Evolutionary conservation across 2,329 filamentous ascomycete genomes (phyloP).

Genomic region (Corniculantispora saksenae): DNA sequence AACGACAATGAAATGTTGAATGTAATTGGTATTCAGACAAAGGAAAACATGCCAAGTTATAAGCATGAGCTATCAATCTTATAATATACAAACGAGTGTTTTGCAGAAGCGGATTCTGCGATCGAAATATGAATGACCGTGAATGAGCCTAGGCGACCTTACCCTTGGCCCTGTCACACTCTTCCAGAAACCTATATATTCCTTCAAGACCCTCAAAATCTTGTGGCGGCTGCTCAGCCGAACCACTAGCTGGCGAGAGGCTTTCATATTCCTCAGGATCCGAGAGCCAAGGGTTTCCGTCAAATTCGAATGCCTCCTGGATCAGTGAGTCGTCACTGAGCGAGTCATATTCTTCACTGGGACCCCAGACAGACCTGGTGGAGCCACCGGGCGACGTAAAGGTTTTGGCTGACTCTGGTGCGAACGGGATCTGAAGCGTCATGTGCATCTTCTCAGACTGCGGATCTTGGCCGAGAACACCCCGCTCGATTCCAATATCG

Average conservation of each 20-base stretch:
- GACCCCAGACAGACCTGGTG: conserved; percentile 44
- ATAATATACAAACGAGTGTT: conserved; percentile 26
- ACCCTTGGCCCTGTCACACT: conserved; percentile 51
- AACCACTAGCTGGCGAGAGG: conserved; percentile 50
- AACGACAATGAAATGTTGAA: not conserved
- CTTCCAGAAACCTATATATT: conserved; percentile 59
- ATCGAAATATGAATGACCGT: conserved; percentile 1
- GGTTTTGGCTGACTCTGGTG: conserved; percentile 53
- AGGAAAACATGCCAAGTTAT: conserved; percentile 1
- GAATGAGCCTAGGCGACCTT: conserved; percentile 30
- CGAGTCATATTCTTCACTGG: conserved; percentile 42
- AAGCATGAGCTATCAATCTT: conserved; percentile 15
- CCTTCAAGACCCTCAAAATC: conserved; percentile 59
- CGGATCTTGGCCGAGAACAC: conserved; percentile 73
- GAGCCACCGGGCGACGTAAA: conserved; percentile 52
- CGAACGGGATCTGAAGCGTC: conserved; percentile 84
- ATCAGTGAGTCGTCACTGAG: conserved; percentile 38
- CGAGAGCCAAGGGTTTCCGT: conserved; percentile 51
- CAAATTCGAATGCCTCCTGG: conserved; percentile 43
- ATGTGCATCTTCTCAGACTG: conserved; percentile 69
- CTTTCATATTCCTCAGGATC: conserved; percentile 51
- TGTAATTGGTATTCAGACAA: not conserved
- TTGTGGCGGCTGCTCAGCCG: conserved; percentile 45
- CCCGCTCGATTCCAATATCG: conserved; percentile 81
- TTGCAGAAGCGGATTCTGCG: not conserved